These are phyloP conservation scores for Debaryomycetaceae sp. DNA, from an alignment of 1,139 yeast genomes.

Conservation along the genomic window DNA sequence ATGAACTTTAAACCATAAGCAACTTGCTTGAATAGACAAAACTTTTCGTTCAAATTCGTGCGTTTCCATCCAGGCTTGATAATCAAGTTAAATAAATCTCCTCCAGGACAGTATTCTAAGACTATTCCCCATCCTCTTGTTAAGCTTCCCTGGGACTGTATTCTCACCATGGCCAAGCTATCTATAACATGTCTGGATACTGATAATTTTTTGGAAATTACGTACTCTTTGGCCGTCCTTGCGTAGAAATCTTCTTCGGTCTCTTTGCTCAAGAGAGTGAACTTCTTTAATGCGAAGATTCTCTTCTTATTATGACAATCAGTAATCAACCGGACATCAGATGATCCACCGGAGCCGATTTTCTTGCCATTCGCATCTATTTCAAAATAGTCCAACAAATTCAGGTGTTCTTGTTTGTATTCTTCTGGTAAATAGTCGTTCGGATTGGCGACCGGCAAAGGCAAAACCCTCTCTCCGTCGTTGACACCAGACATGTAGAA, in stretches of 20 bases:
- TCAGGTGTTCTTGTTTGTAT: conserved; percentile 48
- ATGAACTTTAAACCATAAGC: conserved; percentile 50
- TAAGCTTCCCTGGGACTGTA: conserved; percentile 53
- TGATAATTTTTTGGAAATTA: conserved; percentile 53
- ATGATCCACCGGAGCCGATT: conserved; percentile 72
- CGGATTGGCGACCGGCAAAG: conserved; percentile 68
- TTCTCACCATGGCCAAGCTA: conserved; percentile 53
- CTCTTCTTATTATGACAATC: conserved; percentile 39
- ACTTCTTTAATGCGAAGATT: conserved; percentile 60
- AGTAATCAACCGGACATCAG: conserved; percentile 56
- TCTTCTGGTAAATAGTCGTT: conserved; percentile 60
- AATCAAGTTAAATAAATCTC: conserved; percentile 47
- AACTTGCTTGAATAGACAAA: conserved; percentile 61
- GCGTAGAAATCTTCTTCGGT: conserved; percentile 62
- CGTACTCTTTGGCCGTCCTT: conserved; percentile 61
- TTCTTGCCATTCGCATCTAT: conserved; percentile 47
- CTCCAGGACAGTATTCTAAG: conserved; percentile 61
- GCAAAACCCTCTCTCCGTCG: conserved; percentile 44
- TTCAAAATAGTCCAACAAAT: conserved; percentile 57
- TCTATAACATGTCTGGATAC: conserved; percentile 57
- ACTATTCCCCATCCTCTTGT: conserved; percentile 77
- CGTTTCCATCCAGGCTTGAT: conserved; percentile 48
- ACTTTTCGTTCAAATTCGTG: conserved; percentile 44
- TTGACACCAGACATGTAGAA: conserved; percentile 38
- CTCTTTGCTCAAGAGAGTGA: conserved; percentile 59